Evolutionary conservation across 139 green algal species (phyloP), one percentile per base, ranked within the genome.

Genomic region (Edaphochlamys debaryana): DNA sequence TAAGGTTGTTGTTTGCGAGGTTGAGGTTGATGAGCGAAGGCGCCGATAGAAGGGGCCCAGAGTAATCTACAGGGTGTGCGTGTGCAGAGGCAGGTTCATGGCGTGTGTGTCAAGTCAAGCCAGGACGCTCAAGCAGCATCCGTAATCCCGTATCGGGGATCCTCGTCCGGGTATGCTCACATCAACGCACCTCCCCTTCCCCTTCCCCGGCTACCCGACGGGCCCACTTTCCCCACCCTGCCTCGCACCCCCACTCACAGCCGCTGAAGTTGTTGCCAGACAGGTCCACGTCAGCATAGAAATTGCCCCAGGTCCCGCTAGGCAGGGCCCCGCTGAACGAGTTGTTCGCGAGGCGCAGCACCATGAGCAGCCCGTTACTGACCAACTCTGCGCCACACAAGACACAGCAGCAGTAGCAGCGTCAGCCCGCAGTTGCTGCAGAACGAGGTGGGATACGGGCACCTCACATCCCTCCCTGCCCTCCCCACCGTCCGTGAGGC

Each of bases 1-100:
- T 62, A 15, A 81, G 62, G 60, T 62, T 81, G 58, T 81, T 81
- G 75, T 23, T 17, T 20, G 75, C 75, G 60, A 81, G 60, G 60
- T 81, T 81, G 29, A 81, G 75, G 6, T 32, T 13, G 20, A 81
- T 63, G 22, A 81, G 34, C 13, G 32, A 45, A 13, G 45, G 11
- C 38, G 17, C 22, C 19, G 67, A 56, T 58, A n/a, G n/a, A n/a
- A n/a, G n/a, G n/a, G n/a, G n/a, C n/a, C n/a, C n/a, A n/a, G n/a
- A n/a, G n/a, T n/a, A n/a, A n/a, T n/a, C n/a, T n/a, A n/a, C n/a
- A n/a, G n/a, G n/a, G n/a, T n/a, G n/a, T n/a, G n/a, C n/a, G n/a
- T n/a, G n/a, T n/a, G n/a, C n/a, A n/a, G n/a, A n/a, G n/a, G n/a
- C n/a, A n/a, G n/a, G n/a, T n/a, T n/a, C n/a, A n/a, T n/a, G n/a